These are phyloP conservation scores for Jimgerdemannia flammicorona DNA, from an alignment of 192 early-diverging fungal species.

Conservation along the genomic window DNA sequence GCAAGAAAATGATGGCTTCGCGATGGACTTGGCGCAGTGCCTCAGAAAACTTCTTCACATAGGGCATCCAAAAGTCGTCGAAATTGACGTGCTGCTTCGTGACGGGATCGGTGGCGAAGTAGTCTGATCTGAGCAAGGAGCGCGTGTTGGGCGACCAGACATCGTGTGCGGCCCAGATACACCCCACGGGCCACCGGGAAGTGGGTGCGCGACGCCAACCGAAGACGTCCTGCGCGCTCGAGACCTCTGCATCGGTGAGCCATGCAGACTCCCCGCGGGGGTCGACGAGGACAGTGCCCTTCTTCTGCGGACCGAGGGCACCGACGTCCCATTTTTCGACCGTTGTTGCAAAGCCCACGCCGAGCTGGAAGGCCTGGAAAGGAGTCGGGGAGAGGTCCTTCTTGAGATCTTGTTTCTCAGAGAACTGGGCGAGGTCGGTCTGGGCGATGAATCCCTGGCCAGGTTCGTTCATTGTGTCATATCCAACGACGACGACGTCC, in stretches of 20 bases:
- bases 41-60: constrained; percentile 31
- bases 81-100: constrained; percentile 29
- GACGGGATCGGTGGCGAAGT: constrained; percentile 42
- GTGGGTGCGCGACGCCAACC: constrained; percentile 40
- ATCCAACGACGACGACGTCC: constrained; percentile 45
- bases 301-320: constrained; percentile 45
- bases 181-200: constrained; percentile 37
- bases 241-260: constrained; percentile 29
- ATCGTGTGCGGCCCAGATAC: constrained; percentile 53
- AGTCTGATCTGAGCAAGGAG: constrained; percentile 26
- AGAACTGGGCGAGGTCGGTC: constrained; percentile 38
- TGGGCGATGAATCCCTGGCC: constrained; percentile 44
- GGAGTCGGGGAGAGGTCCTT: constrained; percentile 52
- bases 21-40: constrained; percentile 39
- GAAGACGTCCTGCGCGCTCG: constrained; percentile 24
- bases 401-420: constrained; percentile 35
- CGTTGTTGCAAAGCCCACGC: constrained; percentile 34
- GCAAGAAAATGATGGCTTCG: constrained; percentile 52
- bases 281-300: constrained; percentile 33
- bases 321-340: constrained; percentile 47
- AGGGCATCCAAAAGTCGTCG: constrained; percentile 36
- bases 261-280: constrained; percentile 37
- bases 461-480: constrained; percentile 57
- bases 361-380: constrained; percentile 47
- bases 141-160: constrained; percentile 39